Conservation (phyloP, 1,284 basidiomycete genomes). For the Ceratobasidium theobromae region DNA sequence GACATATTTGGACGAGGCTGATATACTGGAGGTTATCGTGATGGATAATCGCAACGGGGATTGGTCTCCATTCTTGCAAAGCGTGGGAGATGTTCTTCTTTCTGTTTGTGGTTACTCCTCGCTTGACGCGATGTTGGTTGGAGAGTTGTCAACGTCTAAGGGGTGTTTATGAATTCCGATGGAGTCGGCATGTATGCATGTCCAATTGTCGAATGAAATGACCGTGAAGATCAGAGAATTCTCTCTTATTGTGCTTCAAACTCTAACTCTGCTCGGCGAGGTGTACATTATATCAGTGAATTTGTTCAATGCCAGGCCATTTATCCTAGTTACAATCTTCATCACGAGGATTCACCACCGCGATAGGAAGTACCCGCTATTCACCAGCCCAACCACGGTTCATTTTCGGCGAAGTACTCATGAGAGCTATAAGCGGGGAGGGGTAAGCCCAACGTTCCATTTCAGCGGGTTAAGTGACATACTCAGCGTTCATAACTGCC, state of each 20-base stretch:
- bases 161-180: neutral
- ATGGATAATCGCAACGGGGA: conserved; percentile 30
- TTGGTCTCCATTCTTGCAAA: conserved; percentile 22
- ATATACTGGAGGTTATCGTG: conserved; percentile 22
- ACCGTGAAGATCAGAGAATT: too few species aligned
- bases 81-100: conserved; percentile 1
- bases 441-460: neutral
- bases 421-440: conserved; percentile 13
- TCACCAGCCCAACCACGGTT: conserved; percentile 25
- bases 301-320: neutral
- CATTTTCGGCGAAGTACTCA: conserved; percentile 33
- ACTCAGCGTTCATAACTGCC: conserved; percentile 32
- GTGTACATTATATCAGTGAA: neutral
- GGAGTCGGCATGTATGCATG: neutral
- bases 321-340: neutral
- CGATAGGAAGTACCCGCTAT: conserved; percentile 10
- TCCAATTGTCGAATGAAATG: neutral
- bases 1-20: conserved; percentile 24
- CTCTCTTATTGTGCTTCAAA: too few species aligned
- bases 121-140: conserved; percentile 23
- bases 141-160: neutral
- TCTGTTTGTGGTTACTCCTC: conserved; percentile 28
- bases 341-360: neutral
- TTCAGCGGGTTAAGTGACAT: neutral
- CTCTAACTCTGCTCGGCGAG: neutral